Base-by-base conservation (phyloP, 768 basidiomycete genomes). In the Pleurotus giganteus region DNA sequence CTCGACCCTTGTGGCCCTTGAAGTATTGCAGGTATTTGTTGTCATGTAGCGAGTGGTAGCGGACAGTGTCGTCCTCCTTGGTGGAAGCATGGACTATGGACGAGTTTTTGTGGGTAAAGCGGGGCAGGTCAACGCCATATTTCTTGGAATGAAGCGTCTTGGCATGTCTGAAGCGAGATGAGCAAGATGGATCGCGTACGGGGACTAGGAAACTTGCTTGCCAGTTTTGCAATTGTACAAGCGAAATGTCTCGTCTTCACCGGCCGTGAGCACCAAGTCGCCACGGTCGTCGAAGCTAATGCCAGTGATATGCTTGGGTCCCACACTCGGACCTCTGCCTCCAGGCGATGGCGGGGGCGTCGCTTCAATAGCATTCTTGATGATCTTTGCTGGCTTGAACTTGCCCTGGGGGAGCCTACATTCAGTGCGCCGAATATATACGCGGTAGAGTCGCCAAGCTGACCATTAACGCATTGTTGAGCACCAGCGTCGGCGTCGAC, bases 1-100 rank as follows among this genome's bases (percentile, higher is more conserved):
- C 97, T 55, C 86, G 81, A 31, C 80, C 89, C 60, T 85, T 94
- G 74, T 99, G 97, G 0, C 97, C 97, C 63, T 85, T 88, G 78
- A 97, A 98, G 73, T 99, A 99, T 60, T 89, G 85, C 28, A 98
- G 73, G 68, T 94, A 99, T 67, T 89, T 93, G 79, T 97, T 98
- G 79, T 96, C 94, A 69, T 98, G 94, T 47, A 96, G 68, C 1
- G 92, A 95, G 63, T 96, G 92, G 69, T 98, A 98, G 42, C 97
- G 85, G 60, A 98, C 83, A 0, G 90, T 94, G 66, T 98, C 92
- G 69, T 98, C 91, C 68, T 90, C 91, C 68, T 96, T 98, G 15
- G 95, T 98, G 4, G 92, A 95, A 6, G 95, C 90, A 64, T 98
- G 85, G 2, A 98, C 66, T 44, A 98, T 87, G 2, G 88, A 84